Base-by-base conservation (phyloP, 2,329 filamentous ascomycete species). In the Nigrospora oryzae region DNA sequence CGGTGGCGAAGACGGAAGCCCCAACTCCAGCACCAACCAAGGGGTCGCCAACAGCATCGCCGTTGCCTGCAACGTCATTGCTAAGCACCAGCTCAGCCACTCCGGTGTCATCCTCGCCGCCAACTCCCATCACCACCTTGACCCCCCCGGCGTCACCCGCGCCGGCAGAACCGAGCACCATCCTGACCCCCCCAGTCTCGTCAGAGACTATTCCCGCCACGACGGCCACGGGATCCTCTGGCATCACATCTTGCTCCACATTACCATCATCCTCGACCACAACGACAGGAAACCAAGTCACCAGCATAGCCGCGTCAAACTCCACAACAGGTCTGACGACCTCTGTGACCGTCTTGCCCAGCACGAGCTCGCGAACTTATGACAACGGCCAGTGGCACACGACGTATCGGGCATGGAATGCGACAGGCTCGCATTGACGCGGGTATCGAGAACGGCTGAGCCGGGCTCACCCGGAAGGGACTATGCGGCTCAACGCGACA, bases 321-420 rank as follows among this genome's bases (percentile, higher is more conserved):
- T 34, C 33, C 19, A 42, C 38, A 30, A 32, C 30, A 11, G 13
- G 28, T 10, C 19, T 16, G n/a, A 40, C 42, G 6, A n/a, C 41
- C 14, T 38, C 35, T 16, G 39, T 23, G 4, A 36, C 15, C 12
- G 16, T 15, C n/a, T 15, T 19, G 8, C 32, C 40, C 15, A 36
- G 12, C 17, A 16, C 33, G 35, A 38, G 15, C 36, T 45, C 46
- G 16, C 39, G 12, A 11, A 28, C 46, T 8, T 46, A 46, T 23
- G 46, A 48, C 34, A 32, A 48, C n/a, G 46, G 46, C 15, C 38
- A 38, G n/a, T 48, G 43, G 43, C 46, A 48, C 32, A 48, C 46
- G 7, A 48, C 19, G 13, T 48, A 46, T 8, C 40, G 43, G 13
- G 36, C 43, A 11, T 48, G 46, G 46, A 48, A 46, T 31, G 40